phyloP scores from a whole-genome alignment of 106 monocot species.

The Alisma plantagoaquatica region DNA sequence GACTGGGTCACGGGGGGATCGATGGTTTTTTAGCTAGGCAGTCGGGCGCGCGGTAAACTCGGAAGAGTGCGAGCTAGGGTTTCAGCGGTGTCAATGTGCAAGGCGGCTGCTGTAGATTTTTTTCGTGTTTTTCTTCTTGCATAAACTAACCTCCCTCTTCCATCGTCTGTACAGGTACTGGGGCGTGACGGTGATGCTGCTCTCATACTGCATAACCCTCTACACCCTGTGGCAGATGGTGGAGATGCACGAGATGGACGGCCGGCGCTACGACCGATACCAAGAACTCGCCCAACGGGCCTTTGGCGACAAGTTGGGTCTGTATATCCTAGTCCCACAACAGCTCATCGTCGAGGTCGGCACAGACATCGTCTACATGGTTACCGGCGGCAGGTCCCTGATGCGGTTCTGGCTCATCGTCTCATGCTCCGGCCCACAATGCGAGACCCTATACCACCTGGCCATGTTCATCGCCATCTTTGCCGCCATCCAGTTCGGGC shows the following conservation, averaged over 20 bases:
- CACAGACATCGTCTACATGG: constrained; percentile 16
- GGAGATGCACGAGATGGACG: constrained; percentile 22
- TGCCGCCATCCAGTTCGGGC: constrained; percentile 7
- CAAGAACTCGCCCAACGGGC: constrained; percentile 14
- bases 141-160: too few species aligned
- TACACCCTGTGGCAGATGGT: constrained; percentile 21
- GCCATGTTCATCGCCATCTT: constrained; percentile 18
- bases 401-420: constrained; percentile 12
- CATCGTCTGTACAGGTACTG: constrained; percentile 6
- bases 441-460: constrained; percentile 6
- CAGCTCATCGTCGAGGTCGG: constrained; percentile 15
- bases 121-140: too few species aligned
- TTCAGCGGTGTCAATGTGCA: too few species aligned
- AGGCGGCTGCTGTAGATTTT: too few species aligned
- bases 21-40: too few species aligned
- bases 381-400: constrained; percentile 16
- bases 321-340: constrained; percentile 14
- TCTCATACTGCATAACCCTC: constrained; percentile 9
- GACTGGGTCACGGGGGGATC: too few species aligned
- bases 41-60: too few species aligned
- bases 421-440: constrained; percentile 7
- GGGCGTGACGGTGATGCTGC: constrained; percentile 1
- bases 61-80: too few species aligned
- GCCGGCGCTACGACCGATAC: constrained; percentile 12
- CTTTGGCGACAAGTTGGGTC: constrained; percentile 15